phyloP scores from a whole-genome alignment of 2,329 filamentous ascomycete genomes.

The Calonectria hawksworthii region DNA sequence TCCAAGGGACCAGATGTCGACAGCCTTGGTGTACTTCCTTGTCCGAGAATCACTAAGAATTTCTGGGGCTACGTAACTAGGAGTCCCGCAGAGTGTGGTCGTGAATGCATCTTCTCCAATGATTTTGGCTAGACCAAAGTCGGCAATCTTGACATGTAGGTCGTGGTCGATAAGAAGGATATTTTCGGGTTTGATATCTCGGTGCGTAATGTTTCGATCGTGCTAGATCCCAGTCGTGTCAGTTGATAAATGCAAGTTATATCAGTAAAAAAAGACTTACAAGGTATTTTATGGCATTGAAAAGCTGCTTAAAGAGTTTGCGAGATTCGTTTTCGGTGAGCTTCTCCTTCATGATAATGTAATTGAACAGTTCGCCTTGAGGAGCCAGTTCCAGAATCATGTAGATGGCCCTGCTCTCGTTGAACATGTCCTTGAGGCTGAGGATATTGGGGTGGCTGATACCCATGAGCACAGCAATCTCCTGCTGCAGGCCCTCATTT shows the following conservation, averaged over 20 bases:
- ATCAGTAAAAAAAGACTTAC: constrained; percentile 62
- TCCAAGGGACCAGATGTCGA: constrained; percentile 87
- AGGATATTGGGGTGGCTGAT: constrained; percentile 94
- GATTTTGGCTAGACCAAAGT: constrained; percentile 90
- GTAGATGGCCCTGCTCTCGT: constrained; percentile 80
- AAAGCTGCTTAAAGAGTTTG: constrained; percentile 86
- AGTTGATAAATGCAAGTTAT: not conserved
- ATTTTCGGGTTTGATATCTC: constrained; percentile 88
- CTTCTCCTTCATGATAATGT: constrained; percentile 87
- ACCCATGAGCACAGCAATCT: constrained; percentile 95
- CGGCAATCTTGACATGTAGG: constrained; percentile 83
- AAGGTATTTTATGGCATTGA: constrained; percentile 89
- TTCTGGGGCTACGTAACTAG: constrained; percentile 77
- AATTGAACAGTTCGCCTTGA: constrained; percentile 92
- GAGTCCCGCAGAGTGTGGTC: constrained; percentile 85
- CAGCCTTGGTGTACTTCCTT: constrained; percentile 82
- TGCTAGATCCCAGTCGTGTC: constrained; percentile 67
- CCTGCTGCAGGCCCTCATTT: constrained; percentile 89
- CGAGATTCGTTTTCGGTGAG: constrained; percentile 83
- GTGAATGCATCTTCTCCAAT: constrained; percentile 93
- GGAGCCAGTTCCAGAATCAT: constrained; percentile 87
- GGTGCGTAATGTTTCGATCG: constrained; percentile 91
- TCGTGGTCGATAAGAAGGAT: constrained; percentile 48
- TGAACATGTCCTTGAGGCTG: constrained; percentile 94
- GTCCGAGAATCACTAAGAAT: constrained; percentile 78